phyloP scores from a whole-genome alignment of 495 filamentous ascomycete genomes.

The Lasiosphaeriaceae sp. region DNA sequence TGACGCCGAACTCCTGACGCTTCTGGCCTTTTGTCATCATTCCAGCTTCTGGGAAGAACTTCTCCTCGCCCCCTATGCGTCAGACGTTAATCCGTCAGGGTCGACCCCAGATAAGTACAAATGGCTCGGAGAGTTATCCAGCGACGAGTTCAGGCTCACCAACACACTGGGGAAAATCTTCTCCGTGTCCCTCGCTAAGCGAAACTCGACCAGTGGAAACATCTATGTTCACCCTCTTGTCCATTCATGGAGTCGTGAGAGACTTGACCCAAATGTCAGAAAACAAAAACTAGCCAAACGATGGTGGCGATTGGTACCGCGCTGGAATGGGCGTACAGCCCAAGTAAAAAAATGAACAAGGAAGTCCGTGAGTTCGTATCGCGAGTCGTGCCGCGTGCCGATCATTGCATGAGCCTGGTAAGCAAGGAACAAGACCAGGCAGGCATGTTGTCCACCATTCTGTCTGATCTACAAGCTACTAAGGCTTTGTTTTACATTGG shows the following conservation, averaged over 20 bases:
- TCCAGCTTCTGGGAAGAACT: not conserved
- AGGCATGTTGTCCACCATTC: not conserved
- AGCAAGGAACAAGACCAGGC: not conserved
- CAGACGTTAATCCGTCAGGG: not conserved
- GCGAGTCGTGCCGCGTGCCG: not conserved
- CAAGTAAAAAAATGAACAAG: not conserved
- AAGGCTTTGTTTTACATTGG: slow-evolving; percentile 1
- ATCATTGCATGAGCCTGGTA: not conserved
- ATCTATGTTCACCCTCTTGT: not conserved
- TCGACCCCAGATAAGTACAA: not conserved
- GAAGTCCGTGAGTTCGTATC: slow-evolving; percentile 1
- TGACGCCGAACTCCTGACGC: not conserved
- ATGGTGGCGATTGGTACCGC: not conserved
- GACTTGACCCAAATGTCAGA: not conserved
- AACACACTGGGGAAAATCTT: not conserved
- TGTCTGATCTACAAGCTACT: not conserved
- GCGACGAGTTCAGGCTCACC: not conserved
- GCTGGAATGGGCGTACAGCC: not conserved
- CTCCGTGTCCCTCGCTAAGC: slow-evolving; percentile 2
- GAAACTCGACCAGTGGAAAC: not conserved
- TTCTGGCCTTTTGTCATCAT: not conserved
- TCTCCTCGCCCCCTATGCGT: not conserved
- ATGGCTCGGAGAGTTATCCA: not conserved
- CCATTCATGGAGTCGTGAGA: not conserved
- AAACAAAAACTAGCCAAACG: not conserved